A percentile compares a stretch with the other conserved stretches of the same genome.
phyloP scores from a whole-genome alignment of 1,139 yeast species.

The Insectozyma bohioensis region DNA sequence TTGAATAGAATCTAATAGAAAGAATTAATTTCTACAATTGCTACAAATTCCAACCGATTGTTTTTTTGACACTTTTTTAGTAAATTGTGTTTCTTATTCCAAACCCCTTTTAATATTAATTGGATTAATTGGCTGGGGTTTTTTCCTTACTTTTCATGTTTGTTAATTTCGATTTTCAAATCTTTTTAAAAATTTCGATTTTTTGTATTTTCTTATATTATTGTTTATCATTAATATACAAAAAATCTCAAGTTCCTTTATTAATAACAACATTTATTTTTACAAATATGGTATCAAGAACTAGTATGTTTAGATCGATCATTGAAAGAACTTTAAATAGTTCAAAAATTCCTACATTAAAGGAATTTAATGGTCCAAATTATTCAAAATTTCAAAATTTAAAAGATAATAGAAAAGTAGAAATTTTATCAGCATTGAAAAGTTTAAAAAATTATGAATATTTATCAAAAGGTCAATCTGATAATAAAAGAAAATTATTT shows the following conservation, averaged over 20 bases:
- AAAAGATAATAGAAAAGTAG: slow-evolving; percentile 23
- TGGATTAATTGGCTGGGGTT: too few species aligned
- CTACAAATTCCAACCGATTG: too few species aligned
- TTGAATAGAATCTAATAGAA: too few species aligned
- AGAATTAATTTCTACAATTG: too few species aligned
- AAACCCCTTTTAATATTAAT: too few species aligned
- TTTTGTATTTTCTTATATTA: slow-evolving; percentile 9
- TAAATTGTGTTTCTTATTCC: too few species aligned
- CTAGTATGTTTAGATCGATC: slow-evolving; percentile 18
- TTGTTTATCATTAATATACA: slow-evolving; percentile 10
- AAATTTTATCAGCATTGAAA: slow-evolving; percentile 49
- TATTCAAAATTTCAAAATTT: slow-evolving; percentile 17
- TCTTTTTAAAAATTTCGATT: slow-evolving; percentile 6
- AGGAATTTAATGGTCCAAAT: slow-evolving; percentile 9
- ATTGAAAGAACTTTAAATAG: slow-evolving; percentile 5
- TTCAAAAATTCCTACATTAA: slow-evolving; percentile 4
- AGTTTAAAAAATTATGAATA: slow-evolving; percentile 49
- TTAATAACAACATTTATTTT: slow-evolving; percentile 30
- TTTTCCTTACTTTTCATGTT: too few species aligned
- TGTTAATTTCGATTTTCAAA: slow-evolving; percentile 9
- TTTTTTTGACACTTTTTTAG: too few species aligned
- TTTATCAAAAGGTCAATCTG: slow-evolving; percentile 43
- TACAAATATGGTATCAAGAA: slow-evolving; percentile 33
- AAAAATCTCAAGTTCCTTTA: slow-evolving; percentile 22
- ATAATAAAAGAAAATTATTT: slow-evolving; percentile 45